Base-by-base conservation (phyloP, 1,284 basidiomycete genomes). In the Takashimella koratensis region DNA sequence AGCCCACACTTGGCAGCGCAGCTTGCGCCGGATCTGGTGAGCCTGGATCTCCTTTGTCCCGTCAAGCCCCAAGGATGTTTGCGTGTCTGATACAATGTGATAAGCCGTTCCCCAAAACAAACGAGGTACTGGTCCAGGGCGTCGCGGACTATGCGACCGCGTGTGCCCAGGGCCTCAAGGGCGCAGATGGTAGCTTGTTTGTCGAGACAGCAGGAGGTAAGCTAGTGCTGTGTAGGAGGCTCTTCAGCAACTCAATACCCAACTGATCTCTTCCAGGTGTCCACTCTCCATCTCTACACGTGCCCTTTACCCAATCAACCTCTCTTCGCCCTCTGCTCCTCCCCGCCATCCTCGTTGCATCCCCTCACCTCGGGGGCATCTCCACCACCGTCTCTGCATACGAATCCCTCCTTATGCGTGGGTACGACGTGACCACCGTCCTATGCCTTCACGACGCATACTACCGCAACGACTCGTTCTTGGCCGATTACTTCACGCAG, bases 161-260 rank as follows among this genome's bases (percentile, higher is more conserved):
- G 45, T 83, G 82, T 58, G 84, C 84, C 0, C 41, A 5, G 45
- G 22, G 45, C 6, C 47, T 70, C 10, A 48, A 49, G 3, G 63
- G 57, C 2, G 40, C 54, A 22, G 46, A 65, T 12, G 81, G 81
- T 3, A 83, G 86, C 64, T 83, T 94, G 77, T 97, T 88, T 67
- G 77, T 98, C 44, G 95, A 98, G 77, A 95, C 95, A 4, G 94
- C 93, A 6, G 94, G 94, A 80, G 91, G 90, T 90, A 74, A 80
- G 83, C 63, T 53, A 10, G n/a, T n/a, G n/a, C n/a, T n/a, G n/a
- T n/a, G n/a, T n/a, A n/a, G n/a, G n/a, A 47, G 4, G 40, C 23
- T 6, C 43, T 23, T 11, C 6, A 27, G 43, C 23, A 45, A 45
- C 13, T 44, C 13, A 45, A n/a, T n/a, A n/a, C n/a, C n/a, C n/a